phyloP scores from a whole-genome alignment of 2,329 filamentous ascomycete genomes.

The Phialophora verrucosa region DNA sequence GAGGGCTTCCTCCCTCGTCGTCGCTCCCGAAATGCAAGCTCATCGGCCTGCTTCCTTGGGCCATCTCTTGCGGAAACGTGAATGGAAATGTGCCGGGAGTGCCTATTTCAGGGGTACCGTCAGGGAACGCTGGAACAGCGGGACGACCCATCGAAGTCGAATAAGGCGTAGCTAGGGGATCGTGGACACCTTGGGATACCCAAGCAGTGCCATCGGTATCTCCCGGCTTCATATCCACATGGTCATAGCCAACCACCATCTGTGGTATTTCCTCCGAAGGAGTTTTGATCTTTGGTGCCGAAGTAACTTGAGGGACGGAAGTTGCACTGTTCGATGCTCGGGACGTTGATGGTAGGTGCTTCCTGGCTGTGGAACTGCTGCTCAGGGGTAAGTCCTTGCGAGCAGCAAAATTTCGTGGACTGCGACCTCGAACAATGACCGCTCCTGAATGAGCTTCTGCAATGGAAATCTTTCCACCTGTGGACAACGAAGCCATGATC shows the following conservation, averaged over 20 bases:
- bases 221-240: slow-evolving; percentile 26
- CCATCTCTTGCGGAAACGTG: slow-evolving; percentile 37
- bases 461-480: slow-evolving; percentile 79
- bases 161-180: slow-evolving; percentile 36
- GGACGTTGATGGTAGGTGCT: slow-evolving; percentile 58
- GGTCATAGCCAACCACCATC: slow-evolving; percentile 29
- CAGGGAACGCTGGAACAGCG: slow-evolving; percentile 32
- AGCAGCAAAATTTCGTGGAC: slow-evolving; percentile 92
- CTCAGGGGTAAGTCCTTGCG: slow-evolving; percentile 89
- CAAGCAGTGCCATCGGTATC: slow-evolving; percentile 25
- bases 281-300: slow-evolving; percentile 36
- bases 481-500: slow-evolving; percentile 80
- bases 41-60: slow-evolving; percentile 31
- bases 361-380: slow-evolving; percentile 78
- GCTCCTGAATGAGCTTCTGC: slow-evolving; percentile 86
- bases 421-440: slow-evolving; percentile 91
- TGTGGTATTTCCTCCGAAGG: slow-evolving; percentile 33
- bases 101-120: slow-evolving; percentile 36
- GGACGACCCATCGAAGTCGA: slow-evolving; percentile 36
- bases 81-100: slow-evolving; percentile 35
- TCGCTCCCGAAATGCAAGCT: slow-evolving; percentile 41
- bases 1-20: slow-evolving; percentile 39
- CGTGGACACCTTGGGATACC: slow-evolving; percentile 31
- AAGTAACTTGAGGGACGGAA: slow-evolving; percentile 38
- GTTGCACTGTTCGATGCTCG: slow-evolving; percentile 33